These are phyloP conservation scores for Nitzschia sp. DNA, from an alignment of 108 stramenopile genomes.

Conservation along the genomic window DNA sequence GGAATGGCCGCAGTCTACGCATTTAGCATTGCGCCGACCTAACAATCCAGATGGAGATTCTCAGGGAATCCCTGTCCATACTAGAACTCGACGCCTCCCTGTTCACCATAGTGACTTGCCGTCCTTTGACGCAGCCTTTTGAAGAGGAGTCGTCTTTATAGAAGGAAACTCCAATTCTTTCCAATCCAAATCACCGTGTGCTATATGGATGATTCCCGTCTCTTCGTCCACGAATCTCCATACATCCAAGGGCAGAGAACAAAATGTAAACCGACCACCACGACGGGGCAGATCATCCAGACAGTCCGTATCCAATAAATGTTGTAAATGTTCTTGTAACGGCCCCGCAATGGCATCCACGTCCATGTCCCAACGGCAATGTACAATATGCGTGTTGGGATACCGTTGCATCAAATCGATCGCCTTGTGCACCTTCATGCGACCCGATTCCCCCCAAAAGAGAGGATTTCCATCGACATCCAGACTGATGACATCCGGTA, in stretches of 20 bases:
- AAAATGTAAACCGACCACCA: conserved; percentile 28
- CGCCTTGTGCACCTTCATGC: conserved; percentile 38
- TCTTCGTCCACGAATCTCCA: conserved; percentile 40
- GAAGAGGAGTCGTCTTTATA: not conserved
- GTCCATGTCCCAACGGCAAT: conserved; percentile 32
- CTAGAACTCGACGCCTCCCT: too few species aligned
- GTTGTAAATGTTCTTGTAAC: conserved; percentile 17
- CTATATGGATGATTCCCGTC: conserved; percentile 15
- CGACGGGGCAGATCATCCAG: conserved; percentile 8
- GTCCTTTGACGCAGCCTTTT: too few species aligned
- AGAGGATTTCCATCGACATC: not conserved
- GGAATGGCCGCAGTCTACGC: too few species aligned
- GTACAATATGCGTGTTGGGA: conserved; percentile 28
- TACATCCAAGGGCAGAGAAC: conserved; percentile 25
- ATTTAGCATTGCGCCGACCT: too few species aligned
- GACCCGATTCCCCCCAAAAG: conserved; percentile 43
- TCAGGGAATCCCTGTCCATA: too few species aligned
- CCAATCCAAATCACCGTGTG: conserved; percentile 17
- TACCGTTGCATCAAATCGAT: conserved; percentile 36
- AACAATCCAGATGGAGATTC: too few species aligned
- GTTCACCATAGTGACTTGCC: too few species aligned
- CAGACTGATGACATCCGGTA: conserved; percentile 30
- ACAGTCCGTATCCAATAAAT: conserved; percentile 1
- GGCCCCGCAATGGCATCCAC: conserved; percentile 16
- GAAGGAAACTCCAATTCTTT: conserved; percentile 24